These are phyloP conservation scores for Mortierella sp. DNA, from an alignment of 371 early-diverging fungal species.

Conservation along the genomic window DNA sequence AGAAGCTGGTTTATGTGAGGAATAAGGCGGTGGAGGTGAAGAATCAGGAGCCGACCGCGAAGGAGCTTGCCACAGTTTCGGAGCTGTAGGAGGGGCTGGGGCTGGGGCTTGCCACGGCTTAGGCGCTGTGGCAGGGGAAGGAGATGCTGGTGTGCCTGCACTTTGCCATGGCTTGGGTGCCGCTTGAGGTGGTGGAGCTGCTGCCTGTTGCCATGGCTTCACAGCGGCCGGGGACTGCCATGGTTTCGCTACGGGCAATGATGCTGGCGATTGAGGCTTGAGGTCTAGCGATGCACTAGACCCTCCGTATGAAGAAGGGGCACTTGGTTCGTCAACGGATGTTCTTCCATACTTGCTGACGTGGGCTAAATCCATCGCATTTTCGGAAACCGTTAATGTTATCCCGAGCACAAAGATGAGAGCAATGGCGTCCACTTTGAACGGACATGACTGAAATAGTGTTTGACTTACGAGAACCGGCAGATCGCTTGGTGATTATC, in stretches of 20 bases:
- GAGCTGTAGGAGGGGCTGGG: conserved; percentile 4
- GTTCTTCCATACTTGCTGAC: conserved; percentile 40
- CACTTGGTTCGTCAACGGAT: conserved; percentile 15
- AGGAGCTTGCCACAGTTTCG: conserved; percentile 35
- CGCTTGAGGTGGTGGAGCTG: conserved; percentile 23
- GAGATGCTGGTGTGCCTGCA: conserved; percentile 4
- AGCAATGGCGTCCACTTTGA: neutral
- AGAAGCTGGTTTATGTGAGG: conserved; percentile 12
- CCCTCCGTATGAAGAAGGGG: conserved; percentile 23
- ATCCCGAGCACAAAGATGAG: neutral
- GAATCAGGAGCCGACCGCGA: conserved; percentile 8
- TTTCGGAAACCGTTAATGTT: neutral
- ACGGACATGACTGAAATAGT: neutral
- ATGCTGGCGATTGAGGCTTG: conserved; percentile 21
- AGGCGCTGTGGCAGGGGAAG: conserved; percentile 12
- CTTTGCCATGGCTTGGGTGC: conserved; percentile 40
- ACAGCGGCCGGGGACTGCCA: conserved; percentile 23
- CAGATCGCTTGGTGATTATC: conserved; percentile 35
- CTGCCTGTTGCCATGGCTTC: conserved; percentile 27
- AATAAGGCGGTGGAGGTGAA: conserved; percentile 50
- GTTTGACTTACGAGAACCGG: conserved; percentile 25
- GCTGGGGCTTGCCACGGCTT: conserved; percentile 35
- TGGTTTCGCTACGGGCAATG: conserved; percentile 28
- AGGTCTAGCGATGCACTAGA: conserved; percentile 12
- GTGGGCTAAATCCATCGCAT: conserved; percentile 21